Conservation (phyloP, 2,329 filamentous ascomycete genomes). For the Sclerotinia sclerotiorum region DNA sequence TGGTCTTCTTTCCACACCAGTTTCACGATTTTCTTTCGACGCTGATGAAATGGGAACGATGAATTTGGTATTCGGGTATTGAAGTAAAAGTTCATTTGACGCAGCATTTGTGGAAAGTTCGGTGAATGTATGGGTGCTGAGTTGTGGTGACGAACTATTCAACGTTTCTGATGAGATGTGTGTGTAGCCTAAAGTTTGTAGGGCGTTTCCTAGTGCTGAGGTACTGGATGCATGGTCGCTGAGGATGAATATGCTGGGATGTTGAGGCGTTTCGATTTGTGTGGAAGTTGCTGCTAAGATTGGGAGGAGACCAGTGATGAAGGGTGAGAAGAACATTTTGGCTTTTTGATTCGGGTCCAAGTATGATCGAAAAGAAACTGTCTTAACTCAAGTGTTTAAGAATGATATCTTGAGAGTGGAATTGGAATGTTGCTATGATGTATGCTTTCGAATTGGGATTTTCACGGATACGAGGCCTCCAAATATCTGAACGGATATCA, state of each 20-base stretch:
- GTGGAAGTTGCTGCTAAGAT: conserved; percentile 18
- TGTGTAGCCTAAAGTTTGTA: conserved; percentile 18
- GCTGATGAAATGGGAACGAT: conserved; percentile 3
- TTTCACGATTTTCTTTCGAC: not conserved
- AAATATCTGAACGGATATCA: conserved; percentile 4
- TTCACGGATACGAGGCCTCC: not conserved
- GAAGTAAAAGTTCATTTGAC: not conserved
- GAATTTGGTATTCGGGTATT: conserved; percentile 20
- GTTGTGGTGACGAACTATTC: conserved; percentile 7
- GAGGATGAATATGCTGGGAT: conserved; percentile 20
- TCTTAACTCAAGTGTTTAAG: not conserved
- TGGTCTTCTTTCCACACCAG: not conserved
- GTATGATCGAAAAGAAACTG: not conserved
- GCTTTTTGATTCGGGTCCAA: not conserved
- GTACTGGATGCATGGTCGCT: conserved; percentile 4
- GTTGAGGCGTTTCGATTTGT: not conserved
- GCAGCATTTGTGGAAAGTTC: not conserved
- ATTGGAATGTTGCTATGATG: not conserved
- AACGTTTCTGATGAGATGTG: conserved; percentile 5
- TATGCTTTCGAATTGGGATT: not conserved
- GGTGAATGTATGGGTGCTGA: conserved; percentile 13
- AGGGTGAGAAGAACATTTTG: conserved; percentile 22
- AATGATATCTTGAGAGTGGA: not conserved
- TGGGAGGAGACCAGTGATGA: conserved; percentile 18
- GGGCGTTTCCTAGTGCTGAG: conserved; percentile 7